These are phyloP conservation scores for Abeoforma whisleri DNA, from an alignment of 78 protist species.

Conservation along the genomic window DNA sequence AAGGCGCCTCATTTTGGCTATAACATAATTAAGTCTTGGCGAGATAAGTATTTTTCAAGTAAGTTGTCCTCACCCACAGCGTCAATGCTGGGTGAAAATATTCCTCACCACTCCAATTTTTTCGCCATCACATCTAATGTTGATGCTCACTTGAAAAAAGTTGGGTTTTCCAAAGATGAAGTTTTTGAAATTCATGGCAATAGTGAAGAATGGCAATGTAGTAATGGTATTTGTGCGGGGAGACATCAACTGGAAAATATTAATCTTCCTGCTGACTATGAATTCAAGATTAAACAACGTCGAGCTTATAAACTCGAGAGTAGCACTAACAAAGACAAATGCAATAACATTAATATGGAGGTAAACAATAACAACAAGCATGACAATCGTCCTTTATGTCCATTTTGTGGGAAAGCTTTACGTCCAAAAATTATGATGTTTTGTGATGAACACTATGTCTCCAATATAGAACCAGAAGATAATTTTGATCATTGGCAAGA, in stretches of 20 bases:
- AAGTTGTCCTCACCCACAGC: too few relatives aligned
- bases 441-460: background rate
- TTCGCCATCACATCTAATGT: constrained; percentile 9
- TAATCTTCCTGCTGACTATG: too few relatives aligned
- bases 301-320: too few relatives aligned
- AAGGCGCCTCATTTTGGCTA: constrained; percentile 1
- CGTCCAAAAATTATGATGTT: background rate
- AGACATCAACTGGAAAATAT: too few relatives aligned
- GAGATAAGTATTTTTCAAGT: background rate
- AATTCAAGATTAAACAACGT: too few relatives aligned
- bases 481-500: background rate
- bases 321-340: too few relatives aligned
- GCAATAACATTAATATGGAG: too few relatives aligned
- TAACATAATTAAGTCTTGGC: background rate
- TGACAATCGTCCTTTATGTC: too few relatives aligned
- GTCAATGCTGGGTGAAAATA: too few relatives aligned
- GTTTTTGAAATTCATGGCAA: constrained; percentile 10
- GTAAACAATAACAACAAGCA: too few relatives aligned
- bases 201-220: background rate
- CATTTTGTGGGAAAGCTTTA: background rate
- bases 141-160: background rate
- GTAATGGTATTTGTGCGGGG: too few relatives aligned
- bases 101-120: too few relatives aligned
- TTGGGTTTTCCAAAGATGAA: background rate
- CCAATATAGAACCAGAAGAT: background rate